Base-by-base conservation (phyloP, 2,329 filamentous ascomycete genomes). In the Teratosphaeria gauchensis region DNA sequence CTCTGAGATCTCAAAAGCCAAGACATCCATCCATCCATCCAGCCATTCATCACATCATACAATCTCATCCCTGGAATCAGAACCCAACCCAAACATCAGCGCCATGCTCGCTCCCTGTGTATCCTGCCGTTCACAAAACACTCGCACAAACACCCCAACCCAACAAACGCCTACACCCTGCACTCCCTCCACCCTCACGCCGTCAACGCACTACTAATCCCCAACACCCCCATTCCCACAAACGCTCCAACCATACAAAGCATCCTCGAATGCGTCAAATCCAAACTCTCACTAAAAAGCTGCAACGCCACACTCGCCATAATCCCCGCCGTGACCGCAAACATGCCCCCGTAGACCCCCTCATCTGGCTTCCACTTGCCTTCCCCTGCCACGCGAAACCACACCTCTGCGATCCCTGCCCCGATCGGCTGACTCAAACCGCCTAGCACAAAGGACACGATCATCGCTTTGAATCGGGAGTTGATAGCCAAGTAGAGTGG, bases 221-320 rank as follows among this genome's bases (percentile, higher is more conserved):
- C 92, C 75, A 99, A 78, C 59, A 97, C 76, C 0, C 84, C 85
- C 92, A 97, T 97, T 1, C 94, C 89, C 28, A 88, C 69, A 75
- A 95, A 94, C 7, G 85, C 90, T 77, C 90, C 92, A 28, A 84
- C 79, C 68, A 91, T 89, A 73, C 88, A 92, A 68, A 94, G 70
- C 61, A 86, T 85, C 61, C 86, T 81, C 68, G 86, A 86, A 75
- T 95, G 90, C 64, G 90, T 92, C 69, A 96, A 75, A 59, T 87
- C 88, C 70, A 96, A 73, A 64, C 87, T 88, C 77, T 99, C 92
- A 3, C 88, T 86, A 69, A 96, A 92, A 6, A 99, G 78, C 74
- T 95, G 89, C 69, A 99, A 75, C 2, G 88, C 91, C 32, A 99
- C 94, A 66, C 88, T 94, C 31, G 90, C 87, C 94, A 99, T 97